These are phyloP conservation scores for Knufia petricola DNA, from an alignment of 2,329 filamentous ascomycete genomes.

Conservation along the genomic window DNA sequence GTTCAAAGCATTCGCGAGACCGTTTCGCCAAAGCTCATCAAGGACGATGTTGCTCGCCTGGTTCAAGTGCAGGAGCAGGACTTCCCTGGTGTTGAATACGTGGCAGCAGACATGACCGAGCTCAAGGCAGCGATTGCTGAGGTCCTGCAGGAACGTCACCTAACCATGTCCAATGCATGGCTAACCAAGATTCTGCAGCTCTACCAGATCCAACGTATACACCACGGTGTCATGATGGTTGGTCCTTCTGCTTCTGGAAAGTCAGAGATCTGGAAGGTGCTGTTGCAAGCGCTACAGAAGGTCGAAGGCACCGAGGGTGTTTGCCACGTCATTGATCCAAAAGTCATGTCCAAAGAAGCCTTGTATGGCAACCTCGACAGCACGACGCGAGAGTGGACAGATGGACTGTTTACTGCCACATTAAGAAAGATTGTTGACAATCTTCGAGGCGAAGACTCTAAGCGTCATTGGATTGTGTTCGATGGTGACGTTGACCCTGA, in stretches of 20 bases:
- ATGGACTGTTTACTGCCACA: conserved; percentile 95
- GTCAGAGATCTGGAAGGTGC: conserved; percentile 84
- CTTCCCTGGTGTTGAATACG: conserved; percentile 88
- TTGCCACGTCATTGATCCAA: conserved; percentile 95
- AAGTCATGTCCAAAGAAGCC: conserved; percentile 99
- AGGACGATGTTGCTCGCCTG: conserved; percentile 84
- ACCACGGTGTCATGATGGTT: conserved; percentile 99
- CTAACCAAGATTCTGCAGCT: conserved; percentile 95
- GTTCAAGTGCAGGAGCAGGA: conserved; percentile 68
- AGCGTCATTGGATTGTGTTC: conserved; percentile 98
- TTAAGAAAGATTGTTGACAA: conserved; percentile 98
- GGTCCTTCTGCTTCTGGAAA: conserved; percentile 96
- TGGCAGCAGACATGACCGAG: conserved; percentile 73
- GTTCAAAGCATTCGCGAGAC: conserved; percentile 98
- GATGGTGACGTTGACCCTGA: conserved; percentile 98
- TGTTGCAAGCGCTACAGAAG: conserved; percentile 81
- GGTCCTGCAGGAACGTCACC: conserved; percentile 72
- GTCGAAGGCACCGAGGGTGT: conserved; percentile 90
- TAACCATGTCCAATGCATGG: conserved; percentile 89
- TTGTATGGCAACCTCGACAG: conserved; percentile 92
- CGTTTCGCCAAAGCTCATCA: conserved; percentile 93
- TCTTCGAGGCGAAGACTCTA: conserved; percentile 88
- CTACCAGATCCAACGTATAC: conserved; percentile 94
- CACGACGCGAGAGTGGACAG: conserved; percentile 97
- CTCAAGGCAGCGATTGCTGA: conserved; percentile 72